These are phyloP conservation scores for Ramalina peruviana DNA, from an alignment of 495 filamentous ascomycete genomes.

Conservation along the genomic window DNA sequence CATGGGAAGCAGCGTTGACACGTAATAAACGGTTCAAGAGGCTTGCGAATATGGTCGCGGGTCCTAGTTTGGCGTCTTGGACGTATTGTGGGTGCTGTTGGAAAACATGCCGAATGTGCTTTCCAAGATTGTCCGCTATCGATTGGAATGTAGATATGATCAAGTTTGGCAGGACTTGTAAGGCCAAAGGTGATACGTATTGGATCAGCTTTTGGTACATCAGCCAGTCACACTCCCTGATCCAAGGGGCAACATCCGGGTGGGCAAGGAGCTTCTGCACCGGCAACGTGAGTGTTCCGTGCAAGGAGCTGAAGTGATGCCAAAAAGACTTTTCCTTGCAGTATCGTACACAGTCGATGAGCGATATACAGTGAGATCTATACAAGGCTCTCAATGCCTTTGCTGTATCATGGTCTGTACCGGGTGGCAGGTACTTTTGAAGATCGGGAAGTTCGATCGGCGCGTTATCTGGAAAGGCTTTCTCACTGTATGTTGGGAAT, in stretches of 20 bases:
- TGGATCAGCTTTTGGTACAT: conserved; percentile 96
- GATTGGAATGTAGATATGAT: conserved; percentile 72
- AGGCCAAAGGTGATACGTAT: conserved; percentile 67
- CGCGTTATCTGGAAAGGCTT: conserved; percentile 43
- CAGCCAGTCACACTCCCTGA: conserved; percentile 83
- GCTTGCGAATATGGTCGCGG: conserved; percentile 77
- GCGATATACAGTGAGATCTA: conserved; percentile 82
- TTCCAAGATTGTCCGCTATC: conserved; percentile 65
- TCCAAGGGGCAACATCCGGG: conserved; percentile 75
- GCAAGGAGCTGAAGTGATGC: conserved; percentile 88
- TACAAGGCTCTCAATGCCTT: conserved; percentile 74
- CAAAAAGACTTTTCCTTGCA: conserved; percentile 92
- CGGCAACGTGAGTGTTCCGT: conserved; percentile 88
- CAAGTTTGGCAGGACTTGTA: conserved; percentile 74
- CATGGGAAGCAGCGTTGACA: conserved; percentile 83
- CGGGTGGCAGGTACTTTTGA: conserved; percentile 53
- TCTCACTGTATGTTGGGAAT: conserved; percentile 42
- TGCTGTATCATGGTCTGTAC: conserved; percentile 71
- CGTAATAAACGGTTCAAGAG: conserved; percentile 72
- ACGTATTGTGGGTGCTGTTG: conserved; percentile 70
- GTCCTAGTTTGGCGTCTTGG: conserved; percentile 67
- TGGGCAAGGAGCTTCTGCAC: conserved; percentile 89
- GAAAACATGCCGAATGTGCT: conserved; percentile 66
- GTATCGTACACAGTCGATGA: conserved; percentile 87
- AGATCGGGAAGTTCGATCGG: conserved; percentile 66